Evolutionary conservation across 1,139 yeast genomes (phyloP).

Genomic region (Yamadazyma membranifaciens): DNA sequence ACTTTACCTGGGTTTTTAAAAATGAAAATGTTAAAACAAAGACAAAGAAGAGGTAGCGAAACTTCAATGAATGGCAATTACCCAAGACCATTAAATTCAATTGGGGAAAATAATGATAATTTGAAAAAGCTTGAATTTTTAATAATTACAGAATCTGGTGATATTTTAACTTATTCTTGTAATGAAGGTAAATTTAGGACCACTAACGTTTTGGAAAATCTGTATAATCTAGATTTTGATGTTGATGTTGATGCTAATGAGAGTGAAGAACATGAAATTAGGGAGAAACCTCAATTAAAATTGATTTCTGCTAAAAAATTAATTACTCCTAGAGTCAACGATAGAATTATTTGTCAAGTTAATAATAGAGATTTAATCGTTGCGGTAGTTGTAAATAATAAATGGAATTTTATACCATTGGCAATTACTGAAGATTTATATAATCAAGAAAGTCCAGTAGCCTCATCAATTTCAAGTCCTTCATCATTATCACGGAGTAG

Average conservation of each 20-base stretch:
- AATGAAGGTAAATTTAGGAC: slow-evolving; percentile 39
- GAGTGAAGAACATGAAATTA: background rate
- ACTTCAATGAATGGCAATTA: slow-evolving; percentile 37
- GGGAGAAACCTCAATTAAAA: slow-evolving; percentile 13
- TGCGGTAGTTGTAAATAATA: slow-evolving; percentile 62
- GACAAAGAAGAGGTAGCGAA: slow-evolving; percentile 27
- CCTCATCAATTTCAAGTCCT: slow-evolving; percentile 8
- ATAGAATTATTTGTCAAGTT: slow-evolving; percentile 61
- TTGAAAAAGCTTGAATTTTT: slow-evolving; percentile 30
- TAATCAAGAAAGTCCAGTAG: slow-evolving; percentile 25
- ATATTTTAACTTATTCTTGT: slow-evolving; percentile 47
- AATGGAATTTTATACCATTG: slow-evolving; percentile 60
- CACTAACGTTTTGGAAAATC: slow-evolving; percentile 23
- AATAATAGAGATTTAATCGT: slow-evolving; percentile 54
- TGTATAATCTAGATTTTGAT: slow-evolving; percentile 17
- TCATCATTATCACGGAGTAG: slow-evolving; percentile 11
- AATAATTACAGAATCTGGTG: slow-evolving; percentile 43
- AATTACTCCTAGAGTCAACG: slow-evolving; percentile 71
- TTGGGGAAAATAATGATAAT: slow-evolving; percentile 12
- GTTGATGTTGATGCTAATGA: slow-evolving; percentile 7
- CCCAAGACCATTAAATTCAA: slow-evolving; percentile 17
- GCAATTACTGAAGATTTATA: slow-evolving; percentile 47
- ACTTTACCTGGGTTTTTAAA: slow-evolving; percentile 51
- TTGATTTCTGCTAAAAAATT: slow-evolving; percentile 54
- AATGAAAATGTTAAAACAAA: slow-evolving; percentile 35